phyloP scores from a whole-genome alignment of 352 stramenopile species.

The Phytophthora pseudosyringae region DNA sequence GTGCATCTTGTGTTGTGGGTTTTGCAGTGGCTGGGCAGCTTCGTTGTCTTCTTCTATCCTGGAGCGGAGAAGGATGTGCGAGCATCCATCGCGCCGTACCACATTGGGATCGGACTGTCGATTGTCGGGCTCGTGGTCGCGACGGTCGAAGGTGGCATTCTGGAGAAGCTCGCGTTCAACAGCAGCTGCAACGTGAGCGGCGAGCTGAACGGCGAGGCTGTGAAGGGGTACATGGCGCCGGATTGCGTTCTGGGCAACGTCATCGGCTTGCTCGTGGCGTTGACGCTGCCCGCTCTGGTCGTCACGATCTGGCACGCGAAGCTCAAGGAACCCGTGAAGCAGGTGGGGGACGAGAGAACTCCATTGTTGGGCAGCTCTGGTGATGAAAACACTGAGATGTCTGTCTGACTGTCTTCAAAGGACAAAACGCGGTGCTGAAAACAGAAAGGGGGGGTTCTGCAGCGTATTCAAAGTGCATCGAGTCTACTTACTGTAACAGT shows the following conservation, averaged over 20 bases:
- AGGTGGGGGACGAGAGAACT: constrained; percentile 42
- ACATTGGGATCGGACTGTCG: constrained; percentile 70
- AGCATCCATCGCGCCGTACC: constrained; percentile 54
- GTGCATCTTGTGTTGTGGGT: constrained; percentile 1
- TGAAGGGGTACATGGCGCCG: constrained; percentile 74
- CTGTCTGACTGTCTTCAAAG: constrained; percentile 18
- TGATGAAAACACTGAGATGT: constrained; percentile 35
- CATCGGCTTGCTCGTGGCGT: constrained; percentile 67
- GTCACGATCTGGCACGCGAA: constrained; percentile 65
- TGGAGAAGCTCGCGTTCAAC: constrained; percentile 90
- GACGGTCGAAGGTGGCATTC: constrained; percentile 70
- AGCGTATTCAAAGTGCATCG: background rate
- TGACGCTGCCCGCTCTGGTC: constrained; percentile 50
- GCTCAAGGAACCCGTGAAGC: constrained; percentile 26
- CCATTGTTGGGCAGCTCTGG: constrained; percentile 53
- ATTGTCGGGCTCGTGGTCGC: constrained; percentile 69
- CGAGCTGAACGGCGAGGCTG: constrained; percentile 58
- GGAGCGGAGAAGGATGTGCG: constrained; percentile 57
- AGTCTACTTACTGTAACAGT: background rate
- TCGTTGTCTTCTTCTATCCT: constrained; percentile 80
- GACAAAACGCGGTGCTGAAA: background rate
- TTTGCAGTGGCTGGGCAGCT: constrained; percentile 67
- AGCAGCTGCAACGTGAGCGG: constrained; percentile 84
- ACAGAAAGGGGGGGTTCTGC: background rate
- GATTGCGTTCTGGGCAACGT: constrained; percentile 82